Percentiles rank a stretch among this genome's conserved stretches.
phyloP scores from a whole-genome alignment of 2,329 filamentous ascomycete genomes.

The Ambrosiella cleistominuta region DNA sequence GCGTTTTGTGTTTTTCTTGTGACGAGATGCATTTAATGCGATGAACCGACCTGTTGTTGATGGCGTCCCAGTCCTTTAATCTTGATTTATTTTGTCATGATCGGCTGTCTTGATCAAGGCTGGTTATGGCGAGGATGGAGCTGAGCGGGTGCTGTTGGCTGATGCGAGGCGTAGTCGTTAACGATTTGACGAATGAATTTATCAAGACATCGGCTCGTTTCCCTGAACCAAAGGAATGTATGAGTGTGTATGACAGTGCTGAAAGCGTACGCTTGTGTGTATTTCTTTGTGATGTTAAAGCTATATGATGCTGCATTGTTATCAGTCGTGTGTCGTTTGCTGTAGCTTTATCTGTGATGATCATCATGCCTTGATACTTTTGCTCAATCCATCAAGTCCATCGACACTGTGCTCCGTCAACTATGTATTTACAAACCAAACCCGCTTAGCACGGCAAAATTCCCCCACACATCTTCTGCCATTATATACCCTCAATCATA shows the following conservation, averaged over 20 bases:
- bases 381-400: too few relatives aligned
- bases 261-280: background rate
- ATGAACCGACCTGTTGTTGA: conserved; percentile 3
- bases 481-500: too few relatives aligned
- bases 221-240: background rate
- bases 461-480: too few relatives aligned
- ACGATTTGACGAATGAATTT: conserved; percentile 1
- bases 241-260: background rate
- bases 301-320: background rate
- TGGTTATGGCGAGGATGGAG: background rate
- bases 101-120: background rate
- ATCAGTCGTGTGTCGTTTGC: too few relatives aligned
- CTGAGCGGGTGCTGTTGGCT: background rate
- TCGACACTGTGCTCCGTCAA: too few relatives aligned
- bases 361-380: too few relatives aligned
- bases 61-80: background rate
- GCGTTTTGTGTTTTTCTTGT: conserved; percentile 7
- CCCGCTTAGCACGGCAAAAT: too few relatives aligned
- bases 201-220: conserved; percentile 3
- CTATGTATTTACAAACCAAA: too few relatives aligned
- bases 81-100: background rate
- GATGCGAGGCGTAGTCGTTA: conserved; percentile 2
- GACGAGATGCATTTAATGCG: conserved; percentile 7
- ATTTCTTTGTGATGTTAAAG: background rate
- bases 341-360: too few relatives aligned